Conservation (phyloP, 345 rosid species). For the Melastoma malabathricum region DNA sequence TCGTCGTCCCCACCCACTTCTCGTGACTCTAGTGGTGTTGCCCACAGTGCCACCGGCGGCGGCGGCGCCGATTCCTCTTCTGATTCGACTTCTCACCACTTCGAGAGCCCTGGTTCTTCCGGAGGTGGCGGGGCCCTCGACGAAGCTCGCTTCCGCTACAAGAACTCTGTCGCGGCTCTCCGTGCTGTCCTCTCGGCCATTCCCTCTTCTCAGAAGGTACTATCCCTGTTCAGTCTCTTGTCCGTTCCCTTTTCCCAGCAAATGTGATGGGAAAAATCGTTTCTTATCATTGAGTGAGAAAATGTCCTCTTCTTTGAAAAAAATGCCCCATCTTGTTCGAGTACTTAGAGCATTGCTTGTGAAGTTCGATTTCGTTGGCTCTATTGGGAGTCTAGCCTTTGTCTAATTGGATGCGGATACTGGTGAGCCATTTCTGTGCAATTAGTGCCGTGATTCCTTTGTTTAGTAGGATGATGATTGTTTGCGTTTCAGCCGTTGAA, state of each 20-base stretch:
- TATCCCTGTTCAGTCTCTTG: neutral
- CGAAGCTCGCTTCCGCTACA: conserved; percentile 71
- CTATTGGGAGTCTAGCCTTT: no score
- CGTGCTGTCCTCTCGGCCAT: conserved; percentile 72
- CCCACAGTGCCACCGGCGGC: conserved; percentile 15
- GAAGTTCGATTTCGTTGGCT: no score
- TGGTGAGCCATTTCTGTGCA: no score
- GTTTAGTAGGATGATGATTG: no score
- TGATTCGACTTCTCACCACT: conserved; percentile 29
- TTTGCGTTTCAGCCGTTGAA: no score
- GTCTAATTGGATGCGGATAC: no score
- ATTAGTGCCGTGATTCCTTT: no score
- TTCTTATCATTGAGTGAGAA: no score
- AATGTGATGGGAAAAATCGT: no score
- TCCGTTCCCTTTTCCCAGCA: neutral
- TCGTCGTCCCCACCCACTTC: conserved; percentile 30
- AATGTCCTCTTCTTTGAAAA: no score
- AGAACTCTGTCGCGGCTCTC: conserved; percentile 79
- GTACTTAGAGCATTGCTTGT: no score
- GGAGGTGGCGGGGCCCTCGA: conserved; percentile 63
- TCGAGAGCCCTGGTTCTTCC: conserved; percentile 22
- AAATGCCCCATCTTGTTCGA: no score
- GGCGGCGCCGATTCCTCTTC: conserved; percentile 14
- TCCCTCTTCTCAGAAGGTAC: conserved; percentile 65
- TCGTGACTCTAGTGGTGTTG: conserved; percentile 8